Percentiles rank a stretch among this genome's conserved stretches.
phyloP scores from a whole-genome alignment of 2,329 filamentous ascomycete genomes.

The Blumeria graminis region DNA sequence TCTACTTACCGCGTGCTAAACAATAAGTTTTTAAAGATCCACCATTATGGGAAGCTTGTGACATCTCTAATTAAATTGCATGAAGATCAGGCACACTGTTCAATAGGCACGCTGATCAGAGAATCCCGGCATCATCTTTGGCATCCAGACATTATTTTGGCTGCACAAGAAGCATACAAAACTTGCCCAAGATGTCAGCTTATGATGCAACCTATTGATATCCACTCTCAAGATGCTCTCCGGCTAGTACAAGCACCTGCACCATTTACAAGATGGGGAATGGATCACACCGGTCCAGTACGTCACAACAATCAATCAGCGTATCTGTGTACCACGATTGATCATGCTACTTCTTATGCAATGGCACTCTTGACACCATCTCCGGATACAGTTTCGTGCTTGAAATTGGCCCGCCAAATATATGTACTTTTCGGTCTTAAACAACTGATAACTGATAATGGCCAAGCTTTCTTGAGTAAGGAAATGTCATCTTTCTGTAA shows the following conservation, averaged over 20 bases:
- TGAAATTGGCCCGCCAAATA: neutral
- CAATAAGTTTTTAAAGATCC: neutral
- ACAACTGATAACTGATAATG: neutral
- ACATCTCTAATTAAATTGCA: neutral
- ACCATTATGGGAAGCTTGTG: neutral
- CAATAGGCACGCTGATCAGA: neutral
- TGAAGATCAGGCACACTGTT: neutral
- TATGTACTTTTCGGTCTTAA: neutral
- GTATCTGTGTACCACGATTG: neutral
- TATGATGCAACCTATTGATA: neutral
- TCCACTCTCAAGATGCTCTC: neutral
- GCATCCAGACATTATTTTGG: neutral
- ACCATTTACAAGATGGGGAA: neutral
- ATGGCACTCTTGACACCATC: neutral
- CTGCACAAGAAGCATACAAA: neutral
- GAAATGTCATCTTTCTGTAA: neutral
- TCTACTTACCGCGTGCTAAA: neutral
- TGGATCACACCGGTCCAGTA: slow-evolving; percentile 1
- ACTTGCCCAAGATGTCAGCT: neutral
- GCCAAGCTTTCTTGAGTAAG: neutral
- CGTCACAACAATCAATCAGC: neutral
- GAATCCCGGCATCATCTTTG: neutral
- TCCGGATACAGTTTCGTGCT: neutral
- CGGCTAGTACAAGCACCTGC: neutral
- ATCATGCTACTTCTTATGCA: neutral